phyloP scores from a whole-genome alignment of 179 eudicot genomes.

The Beta macrorhiza region DNA sequence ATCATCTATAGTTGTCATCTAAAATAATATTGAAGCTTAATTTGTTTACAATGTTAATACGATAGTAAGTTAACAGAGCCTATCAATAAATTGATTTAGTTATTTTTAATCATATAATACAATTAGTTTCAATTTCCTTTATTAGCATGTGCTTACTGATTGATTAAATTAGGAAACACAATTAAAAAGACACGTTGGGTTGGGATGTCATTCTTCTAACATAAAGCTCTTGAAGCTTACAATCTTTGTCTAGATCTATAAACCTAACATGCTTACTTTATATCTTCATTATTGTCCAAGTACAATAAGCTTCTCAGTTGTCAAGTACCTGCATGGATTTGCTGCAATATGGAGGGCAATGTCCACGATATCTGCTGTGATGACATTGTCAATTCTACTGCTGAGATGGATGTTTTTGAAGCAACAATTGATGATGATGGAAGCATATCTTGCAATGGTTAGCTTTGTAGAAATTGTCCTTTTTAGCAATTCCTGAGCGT shows the following conservation, averaged over 20 bases:
- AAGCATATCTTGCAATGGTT: constrained; percentile 46
- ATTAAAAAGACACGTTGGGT: too few relatives aligned
- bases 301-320: constrained; percentile 68
- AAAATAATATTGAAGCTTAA: too few relatives aligned
- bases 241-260: constrained; percentile 19
- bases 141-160: too few relatives aligned
- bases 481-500: constrained; percentile 7
- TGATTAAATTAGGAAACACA: too few relatives aligned
- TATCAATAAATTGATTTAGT: too few relatives aligned
- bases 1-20: too few relatives aligned
- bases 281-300: constrained; percentile 45
- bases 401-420: constrained; percentile 91
- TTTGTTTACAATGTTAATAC: too few relatives aligned
- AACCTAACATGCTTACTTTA: constrained; percentile 37
- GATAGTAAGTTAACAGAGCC: too few relatives aligned
- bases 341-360: constrained; percentile 88
- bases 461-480: constrained; percentile 17
- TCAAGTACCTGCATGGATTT: constrained; percentile 79
- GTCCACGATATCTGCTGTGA: constrained; percentile 39
- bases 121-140: too few relatives aligned
- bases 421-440: constrained; percentile 39
- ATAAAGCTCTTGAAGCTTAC: constrained; percentile 11
- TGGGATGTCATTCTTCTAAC: neutral
- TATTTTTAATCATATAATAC: too few relatives aligned
- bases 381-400: constrained; percentile 53